Base-by-base conservation (phyloP, 1,139 yeast genomes). In the Debaryomyces subglobosus region DNA sequence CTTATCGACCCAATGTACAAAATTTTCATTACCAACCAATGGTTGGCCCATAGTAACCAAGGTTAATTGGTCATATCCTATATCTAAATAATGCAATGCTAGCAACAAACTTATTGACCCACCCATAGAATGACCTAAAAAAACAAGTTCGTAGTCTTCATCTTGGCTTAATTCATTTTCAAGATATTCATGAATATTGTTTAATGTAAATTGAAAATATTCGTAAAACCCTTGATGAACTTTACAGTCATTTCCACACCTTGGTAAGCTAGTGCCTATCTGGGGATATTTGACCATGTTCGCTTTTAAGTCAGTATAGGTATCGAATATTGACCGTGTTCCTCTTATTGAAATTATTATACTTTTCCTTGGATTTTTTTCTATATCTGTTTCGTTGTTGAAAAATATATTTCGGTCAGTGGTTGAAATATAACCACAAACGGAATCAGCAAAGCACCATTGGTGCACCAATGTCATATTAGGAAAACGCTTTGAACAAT, bases 1-100 rank as follows among this genome's bases (percentile, higher is more conserved):
- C 0, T 49, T 29, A 50, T 78, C 77, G 1, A 67, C 69, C 74
- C 79, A 78, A 4, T 55, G 48, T 0, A 69, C 68, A 51, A 79
- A 78, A 6, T 58, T 58, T 6, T 56, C 49, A 53, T 79, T 79
- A 0, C 84, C 84, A 7, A 77, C 55, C 48, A 77, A 64, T 0
- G 84, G 84, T 54, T 77, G 83, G 0, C 84, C 84, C 79, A 79
- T 72, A 0, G 81, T 74, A 39, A 78, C 67, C 39, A 78, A 57
- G 0, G 68, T 59, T 25, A 76, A 35, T 24, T 66, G 62, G 6
- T 65, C 63, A 46, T 59, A 67, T 0, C 77, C 77, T 39, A 67
- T 51, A 50, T 71, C 77, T 15, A 70, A 57, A 43, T 69, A 68
- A 48, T 72, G 72, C 20, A 78, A 58, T 0, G 74, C 72, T 12